Conservation (phyloP, 345 rosid genomes). For the Gossypium ekmanianum region DNA sequence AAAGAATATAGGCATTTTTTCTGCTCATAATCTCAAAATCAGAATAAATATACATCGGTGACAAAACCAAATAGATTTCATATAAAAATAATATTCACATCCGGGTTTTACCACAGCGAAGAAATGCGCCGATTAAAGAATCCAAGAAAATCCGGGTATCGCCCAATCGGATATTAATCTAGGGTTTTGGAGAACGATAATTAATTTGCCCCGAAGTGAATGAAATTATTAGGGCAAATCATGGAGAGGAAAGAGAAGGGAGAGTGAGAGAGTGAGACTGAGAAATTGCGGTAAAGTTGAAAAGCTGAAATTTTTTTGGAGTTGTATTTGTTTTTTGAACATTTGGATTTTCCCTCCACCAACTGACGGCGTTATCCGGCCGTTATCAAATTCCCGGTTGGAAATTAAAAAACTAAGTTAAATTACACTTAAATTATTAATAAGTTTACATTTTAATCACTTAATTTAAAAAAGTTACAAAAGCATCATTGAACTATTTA, state of each 20-base stretch:
- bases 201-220: conserved; percentile 9
- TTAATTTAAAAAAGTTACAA: no score
- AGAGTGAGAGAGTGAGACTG: neutral
- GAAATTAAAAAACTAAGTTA: no score
- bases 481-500: no score
- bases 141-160: neutral
- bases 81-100: neutral
- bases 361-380: conserved; percentile 26
- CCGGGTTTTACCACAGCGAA: conserved; percentile 4
- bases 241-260: neutral
- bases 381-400: neutral
- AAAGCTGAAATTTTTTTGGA: conserved; percentile 3
- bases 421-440: no score
- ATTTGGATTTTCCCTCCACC: conserved; percentile 49
- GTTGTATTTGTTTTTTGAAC: conserved; percentile 25
- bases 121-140: neutral
- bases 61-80: neutral
- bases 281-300: conserved; percentile 21
- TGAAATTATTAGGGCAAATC: conserved; percentile 10
- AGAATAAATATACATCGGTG: neutral
- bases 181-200: conserved; percentile 16
- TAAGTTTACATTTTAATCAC: no score
- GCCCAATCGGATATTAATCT: neutral
- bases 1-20: neutral
- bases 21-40: neutral